phyloP scores from a whole-genome alignment of 129 eudicot species.

The Escallonia herrerae region DNA sequence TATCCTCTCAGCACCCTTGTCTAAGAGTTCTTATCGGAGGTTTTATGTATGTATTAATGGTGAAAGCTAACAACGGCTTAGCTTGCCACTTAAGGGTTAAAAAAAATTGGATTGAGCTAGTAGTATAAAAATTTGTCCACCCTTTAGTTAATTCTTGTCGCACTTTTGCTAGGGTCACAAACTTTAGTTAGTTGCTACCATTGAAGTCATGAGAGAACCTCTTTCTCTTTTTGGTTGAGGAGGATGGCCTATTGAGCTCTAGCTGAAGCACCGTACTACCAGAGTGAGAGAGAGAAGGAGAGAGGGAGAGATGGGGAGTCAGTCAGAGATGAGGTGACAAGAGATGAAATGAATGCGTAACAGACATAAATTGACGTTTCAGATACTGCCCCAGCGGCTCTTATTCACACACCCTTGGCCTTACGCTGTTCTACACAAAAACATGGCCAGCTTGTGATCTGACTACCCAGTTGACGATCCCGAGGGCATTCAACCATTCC shows the following conservation, averaged over 20 bases:
- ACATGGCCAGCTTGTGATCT: neutral
- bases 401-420: slow-evolving; percentile 15
- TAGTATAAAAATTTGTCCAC: too few relatives aligned
- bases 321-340: slow-evolving; percentile 35
- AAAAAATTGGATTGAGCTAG: too few relatives aligned
- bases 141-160: too few relatives aligned
- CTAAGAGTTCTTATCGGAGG: too few relatives aligned
- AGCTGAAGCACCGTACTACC: neutral
- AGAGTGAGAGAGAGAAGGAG: neutral
- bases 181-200: too few relatives aligned
- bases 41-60: too few relatives aligned
- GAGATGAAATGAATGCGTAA: slow-evolving; percentile 39
- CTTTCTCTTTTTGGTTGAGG: too few relatives aligned
- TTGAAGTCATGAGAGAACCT: too few relatives aligned
- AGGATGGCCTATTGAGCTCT: too few relatives aligned
- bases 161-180: too few relatives aligned
- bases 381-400: slow-evolving; percentile 49
- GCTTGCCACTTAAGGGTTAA: too few relatives aligned
- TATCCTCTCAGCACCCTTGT: neutral
- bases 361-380: slow-evolving; percentile 66
- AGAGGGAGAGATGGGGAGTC: neutral
- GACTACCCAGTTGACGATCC: slow-evolving; percentile 6
- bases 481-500: slow-evolving; percentile 3
- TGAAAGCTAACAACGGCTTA: too few relatives aligned
- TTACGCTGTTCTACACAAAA: neutral